Evolutionary conservation across 148 eudicot species (phyloP).

Genomic region (Silene uniflora): DNA sequence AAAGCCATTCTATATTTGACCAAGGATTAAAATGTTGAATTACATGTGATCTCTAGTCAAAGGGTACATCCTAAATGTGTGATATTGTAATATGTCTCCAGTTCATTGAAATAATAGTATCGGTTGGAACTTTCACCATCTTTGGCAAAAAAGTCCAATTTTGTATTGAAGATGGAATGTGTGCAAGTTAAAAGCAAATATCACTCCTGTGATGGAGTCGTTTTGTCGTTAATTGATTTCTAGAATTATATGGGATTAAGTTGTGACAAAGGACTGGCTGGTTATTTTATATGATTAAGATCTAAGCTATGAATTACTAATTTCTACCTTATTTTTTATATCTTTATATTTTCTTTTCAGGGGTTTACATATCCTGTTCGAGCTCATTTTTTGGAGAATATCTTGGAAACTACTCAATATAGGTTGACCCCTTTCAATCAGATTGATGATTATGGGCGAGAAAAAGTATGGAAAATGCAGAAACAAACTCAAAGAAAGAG

Average conservation of each 20-base stretch:
- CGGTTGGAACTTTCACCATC: background rate
- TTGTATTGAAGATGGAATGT: background rate
- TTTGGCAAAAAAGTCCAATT: background rate
- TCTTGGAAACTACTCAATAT: slow-evolving; percentile 76
- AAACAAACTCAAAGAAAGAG: slow-evolving; percentile 74
- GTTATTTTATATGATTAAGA: background rate
- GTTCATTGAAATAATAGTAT: background rate
- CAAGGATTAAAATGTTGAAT: background rate
- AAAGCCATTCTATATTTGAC: background rate
- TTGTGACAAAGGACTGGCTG: background rate
- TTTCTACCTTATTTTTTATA: background rate
- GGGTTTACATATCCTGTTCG: slow-evolving; percentile 96
- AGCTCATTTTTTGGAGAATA: slow-evolving; percentile 79
- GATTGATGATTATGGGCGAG: slow-evolving; percentile 96
- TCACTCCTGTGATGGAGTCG: background rate
- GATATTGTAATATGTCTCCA: background rate
- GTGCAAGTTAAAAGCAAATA: background rate
- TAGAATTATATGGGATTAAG: background rate
- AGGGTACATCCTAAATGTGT: background rate
- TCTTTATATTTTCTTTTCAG: slow-evolving; percentile 36
- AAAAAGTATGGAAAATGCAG: slow-evolving; percentile 95
- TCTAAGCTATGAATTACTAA: background rate
- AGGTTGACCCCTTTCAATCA: slow-evolving; percentile 78
- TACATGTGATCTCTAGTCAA: background rate
- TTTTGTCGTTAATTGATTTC: background rate